Base-by-base conservation (phyloP, 2,329 filamentous ascomycete species). In the Arthrobotrys pseudoclavata region DNA sequence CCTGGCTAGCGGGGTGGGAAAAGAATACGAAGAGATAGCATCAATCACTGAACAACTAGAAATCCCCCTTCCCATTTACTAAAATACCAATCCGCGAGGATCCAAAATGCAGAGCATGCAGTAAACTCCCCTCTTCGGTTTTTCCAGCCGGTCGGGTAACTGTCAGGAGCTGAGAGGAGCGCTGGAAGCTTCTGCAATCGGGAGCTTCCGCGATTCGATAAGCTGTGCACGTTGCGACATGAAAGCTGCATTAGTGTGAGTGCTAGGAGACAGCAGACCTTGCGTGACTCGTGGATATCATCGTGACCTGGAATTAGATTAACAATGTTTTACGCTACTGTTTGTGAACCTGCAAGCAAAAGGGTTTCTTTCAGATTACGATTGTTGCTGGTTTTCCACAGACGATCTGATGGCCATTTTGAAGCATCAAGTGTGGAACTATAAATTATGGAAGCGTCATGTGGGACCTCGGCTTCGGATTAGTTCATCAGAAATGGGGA, bases 171-270 rank as follows among this genome's bases (percentile, higher is more conserved):
- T 77, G 74, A 77, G 74, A 71, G 74, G 74, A 77, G 74, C 74
- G 72, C 74, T 77, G 61, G 70, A 69, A 71, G 67, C 72, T 76
- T 76, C 67, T 76, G 72, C 67, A 70, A 62, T 77, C 74, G 74
- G 74, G 67, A 77, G 74, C 74, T 77, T 77, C 74, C 74, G 74
- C 74, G 74, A 77, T 77, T 77, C 74, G 74, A 77, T 77, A 77
- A 77, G 52, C n/a, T n/a, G 66, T 68, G 74, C 61, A 70, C 62
- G 74, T 77, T 77, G 61, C 67, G 66, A 70, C 74, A 77, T 71
- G 67, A 57, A 62, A 70, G 50, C 22, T 77, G 74, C 74, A 77
- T 77, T 77, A 77, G 74, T 70, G 74, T 53, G 29, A 50, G 60
- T 26, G 53, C 63, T 50, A 52, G 47, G 22, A 40, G 64, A 60